A percentile compares a stretch with the other conserved stretches of the same genome.
Conservation (phyloP, 768 basidiomycete species). For the Boletus subcaerulescens region DNA sequence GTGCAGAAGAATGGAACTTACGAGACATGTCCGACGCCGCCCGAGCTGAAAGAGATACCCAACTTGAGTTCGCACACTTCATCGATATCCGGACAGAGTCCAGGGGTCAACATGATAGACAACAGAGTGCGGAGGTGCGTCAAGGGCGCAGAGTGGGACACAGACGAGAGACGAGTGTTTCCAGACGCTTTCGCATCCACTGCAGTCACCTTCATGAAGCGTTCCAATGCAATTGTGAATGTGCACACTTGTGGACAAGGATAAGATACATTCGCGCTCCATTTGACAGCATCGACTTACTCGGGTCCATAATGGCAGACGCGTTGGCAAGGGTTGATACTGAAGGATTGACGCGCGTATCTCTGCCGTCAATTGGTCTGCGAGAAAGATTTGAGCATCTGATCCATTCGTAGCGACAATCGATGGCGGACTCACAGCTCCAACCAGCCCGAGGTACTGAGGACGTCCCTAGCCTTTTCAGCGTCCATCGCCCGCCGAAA, state of each 20-base stretch:
- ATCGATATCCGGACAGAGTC: slow-evolving; percentile 69
- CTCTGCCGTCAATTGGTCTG: slow-evolving; percentile 29
- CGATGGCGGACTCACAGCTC: slow-evolving; percentile 48
- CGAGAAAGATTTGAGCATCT: background rate
- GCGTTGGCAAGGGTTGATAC: slow-evolving; percentile 24
- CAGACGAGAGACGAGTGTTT: slow-evolving; percentile 40
- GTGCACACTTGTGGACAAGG: slow-evolving; percentile 40
- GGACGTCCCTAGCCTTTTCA: slow-evolving; percentile 74
- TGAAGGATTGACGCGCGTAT: slow-evolving; percentile 22
- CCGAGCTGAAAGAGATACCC: slow-evolving; percentile 39
- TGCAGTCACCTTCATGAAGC: slow-evolving; percentile 47
- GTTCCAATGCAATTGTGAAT: slow-evolving; percentile 49
- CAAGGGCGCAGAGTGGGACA: slow-evolving; percentile 39
- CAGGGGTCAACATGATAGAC: slow-evolving; percentile 64
- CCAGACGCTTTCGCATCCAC: slow-evolving; percentile 52
- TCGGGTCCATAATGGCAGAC: slow-evolving; percentile 18
- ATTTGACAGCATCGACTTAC: slow-evolving; percentile 17
- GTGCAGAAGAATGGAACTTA: slow-evolving; percentile 24
- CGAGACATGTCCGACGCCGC: slow-evolving; percentile 49
- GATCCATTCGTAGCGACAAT: background rate
- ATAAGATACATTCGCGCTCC: slow-evolving; percentile 25
- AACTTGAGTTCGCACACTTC: slow-evolving; percentile 60
- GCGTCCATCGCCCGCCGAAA: slow-evolving; percentile 79
- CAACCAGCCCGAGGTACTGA: slow-evolving; percentile 71
- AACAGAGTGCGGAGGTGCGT: slow-evolving; percentile 58